Conservation (phyloP, 192 early-diverging fungal species). For the Backusella australiensis region DNA sequence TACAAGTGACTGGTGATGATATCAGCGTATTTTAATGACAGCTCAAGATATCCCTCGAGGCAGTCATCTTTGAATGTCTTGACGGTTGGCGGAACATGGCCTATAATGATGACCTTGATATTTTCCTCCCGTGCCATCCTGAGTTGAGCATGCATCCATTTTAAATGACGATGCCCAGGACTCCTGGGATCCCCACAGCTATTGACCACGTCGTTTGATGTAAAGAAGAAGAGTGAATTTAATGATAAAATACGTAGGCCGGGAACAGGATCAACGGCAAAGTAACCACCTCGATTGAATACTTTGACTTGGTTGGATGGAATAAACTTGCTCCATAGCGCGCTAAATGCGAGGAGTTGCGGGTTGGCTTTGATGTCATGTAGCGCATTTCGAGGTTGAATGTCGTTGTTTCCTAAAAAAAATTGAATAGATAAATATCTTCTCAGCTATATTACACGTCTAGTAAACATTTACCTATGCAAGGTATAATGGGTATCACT, state of each 20-base stretch:
- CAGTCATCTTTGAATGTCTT: conserved; percentile 43
- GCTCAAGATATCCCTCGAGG: conserved; percentile 34
- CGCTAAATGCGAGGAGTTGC: conserved; percentile 44
- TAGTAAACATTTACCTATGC: conserved; percentile 25
- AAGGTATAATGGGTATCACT: conserved; percentile 47
- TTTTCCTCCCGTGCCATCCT: conserved; percentile 36
- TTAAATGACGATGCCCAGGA: conserved; percentile 62
- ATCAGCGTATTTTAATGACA: conserved; percentile 44
- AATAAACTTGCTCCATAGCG: conserved; percentile 58
- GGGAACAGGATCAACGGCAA: conserved; percentile 50
- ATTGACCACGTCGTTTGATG: conserved; percentile 64
- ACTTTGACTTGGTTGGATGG: conserved; percentile 55
- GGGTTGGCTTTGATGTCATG: conserved; percentile 35
- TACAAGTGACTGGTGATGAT: conserved; percentile 64
- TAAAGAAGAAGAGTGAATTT: conserved; percentile 75
- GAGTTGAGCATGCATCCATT: conserved; percentile 67
- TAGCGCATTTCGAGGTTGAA: conserved; percentile 60
- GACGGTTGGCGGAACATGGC: conserved; percentile 61
- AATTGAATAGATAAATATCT: not conserved
- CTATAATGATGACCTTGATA: conserved; percentile 57
- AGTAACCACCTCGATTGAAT: conserved; percentile 72
- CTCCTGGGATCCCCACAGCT: conserved; percentile 54
- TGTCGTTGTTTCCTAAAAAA: conserved; percentile 62
- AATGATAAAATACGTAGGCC: conserved; percentile 57
- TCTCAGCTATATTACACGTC: too few species aligned